Conservation (phyloP, 1,139 yeast genomes). For the Blastobotrys capitulatus region DNA sequence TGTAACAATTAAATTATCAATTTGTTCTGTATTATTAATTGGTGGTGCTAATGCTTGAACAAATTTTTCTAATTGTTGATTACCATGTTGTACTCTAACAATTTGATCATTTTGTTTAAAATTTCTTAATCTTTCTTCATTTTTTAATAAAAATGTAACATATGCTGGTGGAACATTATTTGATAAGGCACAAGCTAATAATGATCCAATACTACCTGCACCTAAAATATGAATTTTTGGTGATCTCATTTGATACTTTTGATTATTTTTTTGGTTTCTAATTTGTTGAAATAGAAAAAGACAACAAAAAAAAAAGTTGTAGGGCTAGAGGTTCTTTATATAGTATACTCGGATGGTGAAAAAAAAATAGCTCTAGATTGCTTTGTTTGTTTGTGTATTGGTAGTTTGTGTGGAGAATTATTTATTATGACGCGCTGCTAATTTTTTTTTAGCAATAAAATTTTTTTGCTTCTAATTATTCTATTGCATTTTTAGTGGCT, state of each 20-base stretch:
- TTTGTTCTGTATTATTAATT: conserved; percentile 20
- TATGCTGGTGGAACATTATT: conserved; percentile 33
- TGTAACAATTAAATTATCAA: conserved; percentile 52
- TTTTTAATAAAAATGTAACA: conserved; percentile 41
- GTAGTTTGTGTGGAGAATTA: too few relatives aligned
- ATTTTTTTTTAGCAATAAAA: too few relatives aligned
- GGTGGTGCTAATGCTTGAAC: conserved; percentile 16
- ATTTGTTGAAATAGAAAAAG: background rate
- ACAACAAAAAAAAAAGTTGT: background rate
- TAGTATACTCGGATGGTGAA: background rate
- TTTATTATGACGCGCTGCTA: too few relatives aligned
- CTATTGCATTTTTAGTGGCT: too few relatives aligned
- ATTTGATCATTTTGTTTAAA: conserved; percentile 40
- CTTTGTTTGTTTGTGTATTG: background rate
- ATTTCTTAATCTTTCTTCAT: conserved; percentile 36
- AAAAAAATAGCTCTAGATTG: background rate
- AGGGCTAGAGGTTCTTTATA: too few relatives aligned
- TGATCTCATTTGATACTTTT: conserved; percentile 7
- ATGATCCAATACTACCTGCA: conserved; percentile 37
- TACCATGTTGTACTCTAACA: conserved; percentile 19
- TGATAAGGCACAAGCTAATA: conserved; percentile 35
- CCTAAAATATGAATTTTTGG: conserved; percentile 33
- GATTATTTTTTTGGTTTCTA: background rate
- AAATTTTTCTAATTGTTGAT: conserved; percentile 14
- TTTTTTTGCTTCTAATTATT: too few relatives aligned